Conservation (phyloP, 768 basidiomycete species). For the Auricularia heimuer region DNA sequence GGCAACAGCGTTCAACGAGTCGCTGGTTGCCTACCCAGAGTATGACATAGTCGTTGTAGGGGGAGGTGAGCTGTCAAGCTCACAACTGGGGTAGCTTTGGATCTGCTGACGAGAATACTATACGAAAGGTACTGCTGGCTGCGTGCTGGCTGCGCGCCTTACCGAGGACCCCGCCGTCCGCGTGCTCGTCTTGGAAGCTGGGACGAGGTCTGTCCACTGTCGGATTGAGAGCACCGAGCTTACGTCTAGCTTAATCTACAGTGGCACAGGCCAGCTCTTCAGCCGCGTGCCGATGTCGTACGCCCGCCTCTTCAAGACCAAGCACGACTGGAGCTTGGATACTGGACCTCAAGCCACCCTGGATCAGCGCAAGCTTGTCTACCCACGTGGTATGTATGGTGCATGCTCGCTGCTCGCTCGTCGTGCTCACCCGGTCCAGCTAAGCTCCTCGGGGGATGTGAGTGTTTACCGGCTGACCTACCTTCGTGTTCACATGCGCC, state of each 20-base stretch:
- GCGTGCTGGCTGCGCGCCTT: conserved; percentile 48
- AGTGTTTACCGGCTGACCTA: not conserved
- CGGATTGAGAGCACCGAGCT: not conserved
- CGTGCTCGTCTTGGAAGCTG: conserved; percentile 51
- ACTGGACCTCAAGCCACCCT: conserved; percentile 6
- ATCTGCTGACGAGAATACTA: not conserved
- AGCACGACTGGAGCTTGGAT: conserved; percentile 1
- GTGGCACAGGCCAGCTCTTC: not conserved
- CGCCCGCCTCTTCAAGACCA: conserved; percentile 1
- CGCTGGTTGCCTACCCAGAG: conserved; percentile 14
- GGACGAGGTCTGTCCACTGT: conserved; percentile 36
- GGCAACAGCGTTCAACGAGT: not conserved
- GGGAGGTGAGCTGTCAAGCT: conserved; percentile 19
- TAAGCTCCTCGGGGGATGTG: conserved; percentile 9
- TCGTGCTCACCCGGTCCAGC: not conserved
- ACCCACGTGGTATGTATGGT: conserved; percentile 6
- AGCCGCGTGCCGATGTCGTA: conserved; percentile 4
- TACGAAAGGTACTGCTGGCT: conserved; percentile 46
- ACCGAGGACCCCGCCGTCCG: conserved; percentile 44
- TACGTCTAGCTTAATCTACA: not conserved
- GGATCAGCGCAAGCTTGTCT: conserved; percentile 2
- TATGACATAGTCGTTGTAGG: conserved; percentile 30
- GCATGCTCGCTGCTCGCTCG: not conserved
- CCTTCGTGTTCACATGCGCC: not conserved
- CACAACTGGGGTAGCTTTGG: not conserved